These are phyloP conservation scores for Trichosanthes truncata DNA, from an alignment of 306 rosid genomes.

Conservation along the genomic window DNA sequence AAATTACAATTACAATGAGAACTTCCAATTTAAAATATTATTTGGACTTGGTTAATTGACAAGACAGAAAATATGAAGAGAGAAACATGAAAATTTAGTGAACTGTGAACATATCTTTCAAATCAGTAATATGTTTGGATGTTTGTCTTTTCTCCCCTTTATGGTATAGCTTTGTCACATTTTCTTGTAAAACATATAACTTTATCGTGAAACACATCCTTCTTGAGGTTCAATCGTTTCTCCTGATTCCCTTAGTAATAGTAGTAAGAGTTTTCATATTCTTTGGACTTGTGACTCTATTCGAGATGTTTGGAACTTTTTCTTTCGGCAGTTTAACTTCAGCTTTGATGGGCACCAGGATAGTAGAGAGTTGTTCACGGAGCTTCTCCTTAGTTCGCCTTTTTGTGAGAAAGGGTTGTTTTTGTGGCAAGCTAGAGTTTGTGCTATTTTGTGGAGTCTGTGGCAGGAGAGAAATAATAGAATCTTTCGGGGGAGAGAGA, in stretches of 20 bases:
- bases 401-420: no score
- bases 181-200: background rate
- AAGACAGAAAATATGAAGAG: background rate
- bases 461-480: no score
- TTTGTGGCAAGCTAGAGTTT: no score
- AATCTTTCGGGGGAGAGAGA: no score
- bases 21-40: background rate
- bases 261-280: constrained; percentile 13
- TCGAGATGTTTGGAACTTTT: no score
- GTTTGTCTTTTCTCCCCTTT: background rate
- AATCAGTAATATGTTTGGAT: background rate
- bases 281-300: no score
- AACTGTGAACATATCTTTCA: background rate
- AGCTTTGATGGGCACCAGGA: no score
- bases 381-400: no score
- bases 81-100: background rate
- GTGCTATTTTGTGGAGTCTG: no score
- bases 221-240: constrained; percentile 16
- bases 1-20: background rate
- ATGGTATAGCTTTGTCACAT: background rate
- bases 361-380: no score
- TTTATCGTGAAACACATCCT: background rate
- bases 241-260: constrained; percentile 11
- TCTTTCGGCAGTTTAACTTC: no score
- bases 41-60: background rate